These are phyloP conservation scores for Venturia asperata DNA, from an alignment of 2,329 filamentous ascomycete species.

Conservation along the genomic window DNA sequence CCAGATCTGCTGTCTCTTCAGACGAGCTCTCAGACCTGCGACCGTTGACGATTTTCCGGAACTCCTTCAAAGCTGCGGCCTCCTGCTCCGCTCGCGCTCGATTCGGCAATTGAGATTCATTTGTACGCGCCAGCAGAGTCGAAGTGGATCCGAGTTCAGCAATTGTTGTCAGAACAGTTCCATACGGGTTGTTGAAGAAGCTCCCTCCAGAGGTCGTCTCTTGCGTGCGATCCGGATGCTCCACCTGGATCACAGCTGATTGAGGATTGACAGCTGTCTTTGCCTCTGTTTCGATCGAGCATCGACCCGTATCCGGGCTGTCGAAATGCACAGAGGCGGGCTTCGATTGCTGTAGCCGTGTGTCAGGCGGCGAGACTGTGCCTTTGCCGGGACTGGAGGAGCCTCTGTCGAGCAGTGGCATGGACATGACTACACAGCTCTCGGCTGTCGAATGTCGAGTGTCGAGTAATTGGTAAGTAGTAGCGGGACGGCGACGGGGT, in stretches of 20 bases:
- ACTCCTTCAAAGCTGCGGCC: conserved; percentile 2
- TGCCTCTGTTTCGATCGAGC: not conserved
- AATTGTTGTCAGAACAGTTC: not conserved
- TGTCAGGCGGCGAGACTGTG: not conserved
- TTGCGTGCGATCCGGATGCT: not conserved
- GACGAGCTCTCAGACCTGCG: not conserved
- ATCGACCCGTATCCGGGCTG: not conserved
- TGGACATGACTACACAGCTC: not conserved
- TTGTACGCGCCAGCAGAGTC: not conserved
- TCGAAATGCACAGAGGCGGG: not conserved
- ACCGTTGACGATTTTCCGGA: not conserved
- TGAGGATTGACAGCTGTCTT: not conserved
- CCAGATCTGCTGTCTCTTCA: not conserved
- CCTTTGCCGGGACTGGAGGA: not conserved
- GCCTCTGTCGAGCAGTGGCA: not conserved
- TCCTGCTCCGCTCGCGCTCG: not conserved
- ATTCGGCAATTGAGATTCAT: not conserved
- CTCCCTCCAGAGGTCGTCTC: not conserved
- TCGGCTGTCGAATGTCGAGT: not conserved
- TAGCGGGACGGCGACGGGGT: not conserved
- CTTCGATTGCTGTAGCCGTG: not conserved
- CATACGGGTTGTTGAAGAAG: conserved; percentile 11
- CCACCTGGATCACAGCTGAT: not conserved
- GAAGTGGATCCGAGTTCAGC: conserved; percentile 7
- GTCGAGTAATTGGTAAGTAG: not conserved